These are phyloP conservation scores for Botrytis aclada DNA, from an alignment of 2,329 filamentous ascomycete species.

Conservation along the genomic window DNA sequence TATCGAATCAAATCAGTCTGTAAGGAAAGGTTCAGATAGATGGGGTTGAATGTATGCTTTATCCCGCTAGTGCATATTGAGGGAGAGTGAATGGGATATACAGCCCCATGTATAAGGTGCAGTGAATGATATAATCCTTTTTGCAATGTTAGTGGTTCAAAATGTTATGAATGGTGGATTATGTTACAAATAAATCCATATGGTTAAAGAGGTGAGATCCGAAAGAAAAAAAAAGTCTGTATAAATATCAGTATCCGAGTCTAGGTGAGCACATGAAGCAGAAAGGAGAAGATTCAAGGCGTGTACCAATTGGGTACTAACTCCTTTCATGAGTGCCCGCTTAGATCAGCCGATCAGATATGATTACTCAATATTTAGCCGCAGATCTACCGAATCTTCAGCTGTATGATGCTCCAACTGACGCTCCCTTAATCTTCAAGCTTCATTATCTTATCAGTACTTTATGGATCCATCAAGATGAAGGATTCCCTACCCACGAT, in stretches of 20 bases:
- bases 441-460: neutral
- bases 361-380: neutral
- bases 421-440: neutral
- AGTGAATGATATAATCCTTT: neutral
- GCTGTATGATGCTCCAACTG: neutral
- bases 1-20: neutral
- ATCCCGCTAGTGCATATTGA: neutral
- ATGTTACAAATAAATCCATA: neutral
- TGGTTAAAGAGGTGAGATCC: neutral
- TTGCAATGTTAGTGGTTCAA: neutral
- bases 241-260: neutral
- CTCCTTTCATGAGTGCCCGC: neutral
- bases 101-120: neutral
- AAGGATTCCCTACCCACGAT: slow-evolving; percentile 16
- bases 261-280: neutral
- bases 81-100: neutral
- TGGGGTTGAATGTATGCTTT: neutral
- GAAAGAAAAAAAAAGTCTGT: neutral
- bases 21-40: neutral
- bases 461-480: slow-evolving; percentile 24
- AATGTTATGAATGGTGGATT: neutral
- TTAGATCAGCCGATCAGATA: slow-evolving; percentile 7
- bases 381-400: slow-evolving; percentile 3
- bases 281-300: neutral
- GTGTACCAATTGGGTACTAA: neutral